These are phyloP conservation scores for Claviceps pazoutovae DNA, from an alignment of 2,329 filamentous ascomycete genomes.

Conservation along the genomic window DNA sequence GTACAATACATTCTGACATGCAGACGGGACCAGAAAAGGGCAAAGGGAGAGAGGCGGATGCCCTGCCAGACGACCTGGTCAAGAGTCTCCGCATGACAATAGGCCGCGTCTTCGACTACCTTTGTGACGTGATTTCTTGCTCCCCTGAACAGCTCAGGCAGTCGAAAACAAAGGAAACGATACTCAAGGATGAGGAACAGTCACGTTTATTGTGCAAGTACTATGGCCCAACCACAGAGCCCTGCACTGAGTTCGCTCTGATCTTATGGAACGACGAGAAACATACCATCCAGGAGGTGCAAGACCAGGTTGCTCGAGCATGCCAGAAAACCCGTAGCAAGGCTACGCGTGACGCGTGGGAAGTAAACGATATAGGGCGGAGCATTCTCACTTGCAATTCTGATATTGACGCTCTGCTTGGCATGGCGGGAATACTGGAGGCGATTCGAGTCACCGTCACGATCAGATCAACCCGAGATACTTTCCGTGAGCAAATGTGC, in stretches of 20 bases:
- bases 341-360: constrained; percentile 63
- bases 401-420: constrained; percentile 59
- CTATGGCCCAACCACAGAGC: constrained; percentile 46
- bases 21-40: constrained; percentile 39
- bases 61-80: constrained; percentile 60
- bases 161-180: constrained; percentile 68
- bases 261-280: constrained; percentile 98
- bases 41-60: constrained; percentile 44
- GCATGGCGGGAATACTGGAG: constrained; percentile 75
- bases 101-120: constrained; percentile 74
- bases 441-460: constrained; percentile 94
- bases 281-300: constrained; percentile 84
- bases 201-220: constrained; percentile 59
- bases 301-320: constrained; percentile 78
- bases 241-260: constrained; percentile 56
- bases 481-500: constrained; percentile 96
- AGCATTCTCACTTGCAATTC: constrained; percentile 67
- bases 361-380: constrained; percentile 78
- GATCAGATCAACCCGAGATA: constrained; percentile 83
- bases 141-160: constrained; percentile 88
- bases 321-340: constrained; percentile 60
- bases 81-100: constrained; percentile 76
- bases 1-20: constrained; percentile 73
- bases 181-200: constrained; percentile 64
- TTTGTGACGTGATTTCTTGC: constrained; percentile 96